phyloP scores from a whole-genome alignment of 2,329 filamentous ascomycete genomes.

The Thielaviopsis euricoi region DNA sequence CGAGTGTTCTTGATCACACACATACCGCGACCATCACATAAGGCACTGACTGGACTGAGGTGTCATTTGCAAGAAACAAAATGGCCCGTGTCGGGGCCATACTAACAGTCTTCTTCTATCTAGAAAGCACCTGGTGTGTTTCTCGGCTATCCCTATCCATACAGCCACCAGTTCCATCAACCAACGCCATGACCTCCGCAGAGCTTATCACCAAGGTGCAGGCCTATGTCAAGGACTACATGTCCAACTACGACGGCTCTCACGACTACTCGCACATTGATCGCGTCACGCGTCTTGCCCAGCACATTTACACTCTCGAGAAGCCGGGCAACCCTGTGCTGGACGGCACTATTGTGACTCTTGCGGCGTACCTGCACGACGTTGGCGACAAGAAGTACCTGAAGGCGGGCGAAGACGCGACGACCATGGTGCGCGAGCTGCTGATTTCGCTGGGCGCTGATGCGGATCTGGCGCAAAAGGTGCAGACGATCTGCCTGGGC shows the following conservation, averaged over 20 bases:
- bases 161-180: background rate
- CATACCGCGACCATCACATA: no score
- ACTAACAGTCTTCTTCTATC: no score
- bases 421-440: slow-evolving; percentile 37
- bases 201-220: slow-evolving; percentile 39
- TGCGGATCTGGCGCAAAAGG: slow-evolving; percentile 40
- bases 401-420: slow-evolving; percentile 35
- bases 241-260: slow-evolving; percentile 65
- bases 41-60: no score
- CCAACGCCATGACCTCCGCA: slow-evolving; percentile 13
- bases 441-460: slow-evolving; percentile 41
- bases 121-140: background rate
- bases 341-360: slow-evolving; percentile 33
- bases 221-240: slow-evolving; percentile 51
- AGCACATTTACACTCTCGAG: slow-evolving; percentile 41
- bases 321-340: slow-evolving; percentile 16
- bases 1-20: no score
- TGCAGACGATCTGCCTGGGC: slow-evolving; percentile 57
- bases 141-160: background rate
- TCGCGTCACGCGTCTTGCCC: slow-evolving; percentile 60
- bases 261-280: slow-evolving; percentile 79
- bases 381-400: slow-evolving; percentile 77
- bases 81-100: no score
- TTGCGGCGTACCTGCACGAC: slow-evolving; percentile 69
- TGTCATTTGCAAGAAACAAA: no score